Evolutionary conservation across 2,329 filamentous ascomycete species (phyloP).

Genomic region (Coniochaeta hoffmannii): DNA sequence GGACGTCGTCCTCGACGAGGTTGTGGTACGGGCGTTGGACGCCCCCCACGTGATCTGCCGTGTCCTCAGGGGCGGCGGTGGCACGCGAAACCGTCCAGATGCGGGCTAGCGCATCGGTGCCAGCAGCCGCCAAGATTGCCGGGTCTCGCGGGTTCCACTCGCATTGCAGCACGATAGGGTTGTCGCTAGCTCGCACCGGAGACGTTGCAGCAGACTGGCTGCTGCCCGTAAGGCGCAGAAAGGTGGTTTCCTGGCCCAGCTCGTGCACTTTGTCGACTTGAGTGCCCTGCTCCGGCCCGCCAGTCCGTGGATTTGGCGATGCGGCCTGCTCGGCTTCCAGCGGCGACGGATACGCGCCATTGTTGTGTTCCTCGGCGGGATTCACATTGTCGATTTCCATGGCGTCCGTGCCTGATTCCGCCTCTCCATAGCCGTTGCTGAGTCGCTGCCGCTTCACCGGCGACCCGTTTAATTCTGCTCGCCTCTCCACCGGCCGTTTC

Average conservation of each 20-base stretch:
- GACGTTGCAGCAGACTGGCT: conserved; percentile 29
- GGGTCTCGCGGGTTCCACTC: conserved; percentile 61
- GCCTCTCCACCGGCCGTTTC: conserved; percentile 42
- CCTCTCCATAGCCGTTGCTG: conserved; percentile 38
- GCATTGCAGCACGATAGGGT: conserved; percentile 59
- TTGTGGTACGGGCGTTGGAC: conserved; percentile 33
- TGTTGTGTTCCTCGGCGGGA: conserved; percentile 29
- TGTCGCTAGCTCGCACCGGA: conserved; percentile 33
- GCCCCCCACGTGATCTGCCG: conserved; percentile 37
- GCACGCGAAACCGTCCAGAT: conserved; percentile 57
- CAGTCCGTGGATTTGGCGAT: conserved; percentile 46
- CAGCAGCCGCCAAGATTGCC: conserved; percentile 58
- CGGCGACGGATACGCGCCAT: conserved; percentile 60
- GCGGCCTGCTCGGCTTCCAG: conserved; percentile 49
- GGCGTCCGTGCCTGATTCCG: conserved; percentile 44
- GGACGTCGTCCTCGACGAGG: conserved; percentile 46
- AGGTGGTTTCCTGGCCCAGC: conserved; percentile 51
- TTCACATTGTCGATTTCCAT: conserved; percentile 59
- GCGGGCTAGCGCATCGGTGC: conserved; percentile 63
- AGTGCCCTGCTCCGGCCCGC: conserved; percentile 56
- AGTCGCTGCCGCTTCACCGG: conserved; percentile 52
- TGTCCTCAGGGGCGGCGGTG: conserved; percentile 35
- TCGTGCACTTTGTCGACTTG: conserved; percentile 59
- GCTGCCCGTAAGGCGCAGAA: conserved; percentile 42
- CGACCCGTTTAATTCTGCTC: conserved; percentile 46